Evolutionary conservation across 2,329 filamentous ascomycete genomes (phyloP).

Genomic region (Chrysoporthe cubensis): DNA sequence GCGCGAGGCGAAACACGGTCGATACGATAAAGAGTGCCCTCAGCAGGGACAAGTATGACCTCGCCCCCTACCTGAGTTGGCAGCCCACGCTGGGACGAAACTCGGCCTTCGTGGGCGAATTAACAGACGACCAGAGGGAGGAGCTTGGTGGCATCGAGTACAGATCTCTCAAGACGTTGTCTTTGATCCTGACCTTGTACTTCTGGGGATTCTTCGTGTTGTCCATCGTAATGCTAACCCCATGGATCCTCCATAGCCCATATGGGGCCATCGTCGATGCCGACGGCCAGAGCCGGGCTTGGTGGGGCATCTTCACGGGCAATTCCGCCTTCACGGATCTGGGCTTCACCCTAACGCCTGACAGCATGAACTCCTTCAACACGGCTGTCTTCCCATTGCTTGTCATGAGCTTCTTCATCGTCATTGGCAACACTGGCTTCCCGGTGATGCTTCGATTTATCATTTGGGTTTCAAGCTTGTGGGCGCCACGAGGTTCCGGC

Average conservation of each 20-base stretch:
- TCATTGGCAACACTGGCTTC: conserved; percentile 95
- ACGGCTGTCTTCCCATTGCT: conserved; percentile 75
- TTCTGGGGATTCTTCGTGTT: conserved; percentile 83
- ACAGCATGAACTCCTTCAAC: conserved; percentile 92
- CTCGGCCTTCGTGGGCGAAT: conserved; percentile 80
- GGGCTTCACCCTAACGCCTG: conserved; percentile 88
- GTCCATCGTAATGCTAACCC: conserved; percentile 72
- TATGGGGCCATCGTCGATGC: conserved; percentile 70
- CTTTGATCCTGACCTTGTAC: conserved; percentile 76
- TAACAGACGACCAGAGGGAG: conserved; percentile 89
- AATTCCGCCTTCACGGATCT: conserved; percentile 92
- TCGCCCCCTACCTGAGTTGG: conserved; percentile 90
- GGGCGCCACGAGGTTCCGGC: conserved; percentile 67
- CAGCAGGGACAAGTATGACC: conserved; percentile 57
- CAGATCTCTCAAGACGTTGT: conserved; percentile 83
- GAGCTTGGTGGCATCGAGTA: conserved; percentile 97
- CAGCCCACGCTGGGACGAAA: conserved; percentile 91
- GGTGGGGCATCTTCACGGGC: conserved; percentile 93
- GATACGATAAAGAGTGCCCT: conserved; percentile 61
- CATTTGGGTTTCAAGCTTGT: conserved; percentile 79
- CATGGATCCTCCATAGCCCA: conserved; percentile 73
- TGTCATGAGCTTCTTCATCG: conserved; percentile 81
- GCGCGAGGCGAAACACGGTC: conserved; percentile 53
- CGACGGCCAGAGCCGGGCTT: conserved; percentile 67
- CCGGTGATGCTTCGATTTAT: conserved; percentile 92